Evolutionary conservation across 2,329 filamentous ascomycete genomes (phyloP).

Genomic region (Verticillium dahliae): DNA sequence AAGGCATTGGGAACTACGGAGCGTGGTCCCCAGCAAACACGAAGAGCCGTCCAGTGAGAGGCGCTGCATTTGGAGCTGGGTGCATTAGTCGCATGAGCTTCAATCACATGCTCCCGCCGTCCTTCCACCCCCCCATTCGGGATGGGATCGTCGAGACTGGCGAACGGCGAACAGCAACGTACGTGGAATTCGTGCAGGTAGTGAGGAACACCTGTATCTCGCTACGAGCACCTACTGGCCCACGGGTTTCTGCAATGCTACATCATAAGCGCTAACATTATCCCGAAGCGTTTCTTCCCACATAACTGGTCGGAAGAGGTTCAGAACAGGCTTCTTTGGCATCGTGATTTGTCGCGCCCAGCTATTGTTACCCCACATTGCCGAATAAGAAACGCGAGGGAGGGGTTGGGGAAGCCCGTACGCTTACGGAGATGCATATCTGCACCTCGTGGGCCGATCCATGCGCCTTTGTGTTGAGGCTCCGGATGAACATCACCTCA

Average conservation of each 20-base stretch:
- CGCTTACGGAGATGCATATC: neutral
- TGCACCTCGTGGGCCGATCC: neutral
- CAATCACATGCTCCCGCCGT: neutral
- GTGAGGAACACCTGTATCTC: neutral
- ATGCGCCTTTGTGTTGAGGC: neutral
- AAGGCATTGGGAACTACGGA: neutral
- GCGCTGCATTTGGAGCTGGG: neutral
- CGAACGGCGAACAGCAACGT: neutral
- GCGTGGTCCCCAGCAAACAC: neutral
- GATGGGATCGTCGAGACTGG: neutral
- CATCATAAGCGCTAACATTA: neutral
- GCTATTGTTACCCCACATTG: constrained; percentile 10
- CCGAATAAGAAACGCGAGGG: neutral
- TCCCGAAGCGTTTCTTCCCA: constrained; percentile 1
- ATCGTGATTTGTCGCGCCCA: constrained; percentile 9
- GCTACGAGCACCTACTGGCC: neutral
- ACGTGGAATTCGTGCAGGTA: neutral
- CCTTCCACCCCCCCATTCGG: neutral
- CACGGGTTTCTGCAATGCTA: neutral
- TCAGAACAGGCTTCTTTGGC: constrained; percentile 7
- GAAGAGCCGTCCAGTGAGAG: neutral
- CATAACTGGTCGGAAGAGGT: constrained; percentile 10
- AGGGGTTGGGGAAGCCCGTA: neutral
- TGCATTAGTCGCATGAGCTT: neutral
- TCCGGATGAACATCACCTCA: neutral